Percentiles rank a stretch among this genome's conserved stretches.
These are phyloP conservation scores for Populus deltoides DNA, from an alignment of 345 rosid species.

Conservation along the genomic window DNA sequence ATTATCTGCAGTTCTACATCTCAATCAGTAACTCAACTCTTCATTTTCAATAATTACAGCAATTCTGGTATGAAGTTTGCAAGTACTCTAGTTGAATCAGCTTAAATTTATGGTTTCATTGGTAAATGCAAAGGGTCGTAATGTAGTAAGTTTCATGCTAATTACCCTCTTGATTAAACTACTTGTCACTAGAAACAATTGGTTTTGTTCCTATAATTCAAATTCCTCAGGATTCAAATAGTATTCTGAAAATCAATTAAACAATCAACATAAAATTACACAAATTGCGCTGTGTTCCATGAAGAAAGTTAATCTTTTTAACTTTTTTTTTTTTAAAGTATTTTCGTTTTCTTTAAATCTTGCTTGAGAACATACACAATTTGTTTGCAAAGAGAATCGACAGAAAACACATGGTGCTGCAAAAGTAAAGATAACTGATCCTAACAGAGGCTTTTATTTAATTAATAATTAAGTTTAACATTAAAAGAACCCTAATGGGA, in stretches of 20 bases:
- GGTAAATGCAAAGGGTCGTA: neutral
- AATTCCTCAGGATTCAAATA: neutral
- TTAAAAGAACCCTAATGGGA: neutral
- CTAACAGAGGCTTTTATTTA: neutral
- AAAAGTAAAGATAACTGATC: neutral
- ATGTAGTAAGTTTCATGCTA: neutral
- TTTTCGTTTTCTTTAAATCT: neutral
- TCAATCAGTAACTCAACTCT: neutral
- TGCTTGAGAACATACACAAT: neutral
- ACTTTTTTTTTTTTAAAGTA: no score
- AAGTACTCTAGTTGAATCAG: neutral
- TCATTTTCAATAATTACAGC: neutral
- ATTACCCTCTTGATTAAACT: neutral
- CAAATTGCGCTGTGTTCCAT: neutral
- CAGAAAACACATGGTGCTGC: neutral
- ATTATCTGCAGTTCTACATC: neutral
- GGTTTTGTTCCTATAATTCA: neutral
- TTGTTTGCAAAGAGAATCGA: no score
- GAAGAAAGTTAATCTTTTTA: neutral
- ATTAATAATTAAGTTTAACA: neutral
- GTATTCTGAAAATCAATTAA: no score
- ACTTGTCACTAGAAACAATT: neutral
- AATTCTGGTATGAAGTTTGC: no score
- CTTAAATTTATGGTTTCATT: neutral
- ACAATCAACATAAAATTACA: neutral